A percentile compares a stretch with the other conserved stretches of the same genome.
Conservation (phyloP, 2,329 filamentous ascomycete genomes). For the Monilinia fructigena region DNA sequence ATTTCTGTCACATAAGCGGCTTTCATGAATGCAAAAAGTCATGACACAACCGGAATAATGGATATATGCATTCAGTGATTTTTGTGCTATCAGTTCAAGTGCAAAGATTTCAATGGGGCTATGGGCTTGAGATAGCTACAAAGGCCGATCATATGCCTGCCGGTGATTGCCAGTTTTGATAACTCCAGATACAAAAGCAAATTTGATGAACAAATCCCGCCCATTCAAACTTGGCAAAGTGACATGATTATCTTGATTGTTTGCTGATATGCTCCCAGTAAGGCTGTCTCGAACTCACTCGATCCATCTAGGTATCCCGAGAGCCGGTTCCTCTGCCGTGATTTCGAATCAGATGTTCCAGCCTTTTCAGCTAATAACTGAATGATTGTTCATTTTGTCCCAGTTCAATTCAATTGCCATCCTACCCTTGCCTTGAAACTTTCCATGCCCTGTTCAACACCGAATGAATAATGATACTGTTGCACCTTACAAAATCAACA, state of each 20-base stretch:
- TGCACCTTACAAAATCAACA: too few relatives aligned
- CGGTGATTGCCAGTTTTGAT: constrained; percentile 15
- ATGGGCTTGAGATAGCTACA: constrained; percentile 12
- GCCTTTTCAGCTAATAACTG: too few relatives aligned
- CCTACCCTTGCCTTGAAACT: too few relatives aligned
- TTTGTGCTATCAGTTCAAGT: constrained; percentile 9
- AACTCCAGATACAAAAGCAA: constrained; percentile 16
- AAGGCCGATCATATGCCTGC: constrained; percentile 7
- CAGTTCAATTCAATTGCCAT: neutral
- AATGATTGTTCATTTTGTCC: too few relatives aligned
- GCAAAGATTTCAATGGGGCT: constrained; percentile 9
- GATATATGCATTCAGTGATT: constrained; percentile 23
- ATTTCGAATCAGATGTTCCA: too few relatives aligned
- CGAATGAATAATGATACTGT: too few relatives aligned
- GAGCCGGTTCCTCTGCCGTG: too few relatives aligned
- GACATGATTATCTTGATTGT: neutral
- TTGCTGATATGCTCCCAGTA: neutral
- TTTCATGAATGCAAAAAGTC: constrained; percentile 23
- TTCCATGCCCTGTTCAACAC: too few relatives aligned
- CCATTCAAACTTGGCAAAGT: neutral
- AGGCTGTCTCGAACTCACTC: neutral
- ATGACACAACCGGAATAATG: constrained; percentile 22
- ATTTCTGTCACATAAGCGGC: constrained; percentile 40
- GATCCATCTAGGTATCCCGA: too few relatives aligned
- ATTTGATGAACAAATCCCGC: constrained; percentile 14